Conservation (phyloP, 2,329 filamentous ascomycete species). For the Talaromyces albobiverticillius region DNA sequence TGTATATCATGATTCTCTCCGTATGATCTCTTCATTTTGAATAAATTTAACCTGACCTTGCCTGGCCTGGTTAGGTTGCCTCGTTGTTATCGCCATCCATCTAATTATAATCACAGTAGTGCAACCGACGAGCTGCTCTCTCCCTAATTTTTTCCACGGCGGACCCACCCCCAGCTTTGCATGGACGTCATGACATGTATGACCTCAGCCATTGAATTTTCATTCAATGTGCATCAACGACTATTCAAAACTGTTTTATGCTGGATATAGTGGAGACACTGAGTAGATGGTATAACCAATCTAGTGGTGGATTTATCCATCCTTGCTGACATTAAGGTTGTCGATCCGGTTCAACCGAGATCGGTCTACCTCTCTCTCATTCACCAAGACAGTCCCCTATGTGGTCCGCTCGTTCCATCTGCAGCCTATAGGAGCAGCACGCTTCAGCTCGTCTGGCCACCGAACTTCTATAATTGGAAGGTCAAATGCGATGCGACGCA, state of each 20-base stretch:
- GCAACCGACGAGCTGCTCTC: too few species aligned
- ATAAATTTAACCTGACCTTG: too few species aligned
- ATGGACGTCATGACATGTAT: too few species aligned
- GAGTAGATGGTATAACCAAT: conserved; percentile 1
- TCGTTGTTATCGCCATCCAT: too few species aligned
- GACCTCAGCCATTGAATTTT: too few species aligned
- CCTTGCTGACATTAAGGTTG: neutral
- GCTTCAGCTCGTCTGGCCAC: conserved; percentile 1
- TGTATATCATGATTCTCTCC: too few species aligned
- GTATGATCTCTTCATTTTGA: too few species aligned
- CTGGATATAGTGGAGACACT: neutral
- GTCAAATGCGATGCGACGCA: neutral
- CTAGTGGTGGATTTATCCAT: neutral
- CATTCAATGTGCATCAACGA: neutral
- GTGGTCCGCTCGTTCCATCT: neutral
- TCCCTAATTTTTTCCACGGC: too few species aligned
- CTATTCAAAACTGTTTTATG: neutral
- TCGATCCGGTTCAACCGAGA: neutral
- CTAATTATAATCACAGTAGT: too few species aligned
- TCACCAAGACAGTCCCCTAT: neutral
- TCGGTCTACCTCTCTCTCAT: too few species aligned
- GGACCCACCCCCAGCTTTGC: too few species aligned
- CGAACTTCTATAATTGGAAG: neutral
- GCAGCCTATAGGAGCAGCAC: conserved; percentile 5
- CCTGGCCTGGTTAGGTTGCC: too few species aligned